Evolutionary conservation across 495 filamentous ascomycete species (phyloP), one percentile per base, ranked within the genome.

Genomic region (Parathielavia appendiculata): DNA sequence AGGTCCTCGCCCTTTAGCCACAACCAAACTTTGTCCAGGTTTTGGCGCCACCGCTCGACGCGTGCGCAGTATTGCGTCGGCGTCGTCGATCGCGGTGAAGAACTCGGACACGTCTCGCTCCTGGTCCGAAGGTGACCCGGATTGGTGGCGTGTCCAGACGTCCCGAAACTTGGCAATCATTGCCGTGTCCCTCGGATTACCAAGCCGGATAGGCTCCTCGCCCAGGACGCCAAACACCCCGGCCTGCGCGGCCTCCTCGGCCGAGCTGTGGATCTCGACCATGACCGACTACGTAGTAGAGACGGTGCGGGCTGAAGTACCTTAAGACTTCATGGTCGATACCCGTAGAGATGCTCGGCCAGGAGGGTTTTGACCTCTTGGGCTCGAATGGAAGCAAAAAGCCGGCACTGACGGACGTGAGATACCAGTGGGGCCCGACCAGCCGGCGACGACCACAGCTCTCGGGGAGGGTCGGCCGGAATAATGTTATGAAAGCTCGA

Each of bases 231-330:
- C 45, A 32, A 48, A 48, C 16, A 48, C 23, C 2, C 23, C 22
- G 16, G 45, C 45, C 23, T 32, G 22, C 12, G 22, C 45, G 11
- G 45, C 45, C 23, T 48, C 45, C 22, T 26, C 20, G 45, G 20
- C 23, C 23, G 45, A 48, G 10, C 30, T 48, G 47, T 50, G 47
- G 17, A 50, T 34, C 47, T 50, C 26, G 47, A 35, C 47, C 5
- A 50, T 50, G 47, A 30, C 32, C 16, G 13, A 50, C 47, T 12
- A 35, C 47, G 32, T 50, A 50, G 47, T 50, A 50, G 32, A 50
- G 13, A 50, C 12, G 14, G 14, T 36, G 47, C 5, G 26, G 47
- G 32, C 47, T 50, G 26, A 50, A 50, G 47, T 50, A 50, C 17
- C 11, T 36, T 5, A 35, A 19, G 8, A 35, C 26, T 7, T 50